Conservation (phyloP, 192 early-diverging fungal genomes). For the Coemansia sp. region DNA sequence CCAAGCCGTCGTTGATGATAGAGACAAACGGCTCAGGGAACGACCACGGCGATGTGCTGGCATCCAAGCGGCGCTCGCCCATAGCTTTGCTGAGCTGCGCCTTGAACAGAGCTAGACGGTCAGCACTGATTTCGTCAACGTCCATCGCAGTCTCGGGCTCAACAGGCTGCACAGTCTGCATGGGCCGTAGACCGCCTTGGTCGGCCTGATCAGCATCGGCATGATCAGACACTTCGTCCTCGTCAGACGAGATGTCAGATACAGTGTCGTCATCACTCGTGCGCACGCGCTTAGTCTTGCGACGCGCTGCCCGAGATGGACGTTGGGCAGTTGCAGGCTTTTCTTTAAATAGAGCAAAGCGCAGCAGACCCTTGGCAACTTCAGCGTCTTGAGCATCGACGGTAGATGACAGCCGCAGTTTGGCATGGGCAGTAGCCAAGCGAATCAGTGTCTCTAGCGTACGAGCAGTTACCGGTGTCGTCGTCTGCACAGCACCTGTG, state of each 20-base stretch:
- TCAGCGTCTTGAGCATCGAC: constrained; percentile 88
- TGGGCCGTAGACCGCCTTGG: constrained; percentile 8
- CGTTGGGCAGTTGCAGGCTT: constrained; percentile 48
- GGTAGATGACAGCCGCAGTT: constrained; percentile 75
- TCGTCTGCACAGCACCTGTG: constrained; percentile 75
- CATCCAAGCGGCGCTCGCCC: constrained; percentile 52
- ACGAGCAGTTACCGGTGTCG: constrained; percentile 96
- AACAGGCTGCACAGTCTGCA: background rate
- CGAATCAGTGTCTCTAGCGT: constrained; percentile 97
- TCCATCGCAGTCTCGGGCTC: constrained; percentile 15
- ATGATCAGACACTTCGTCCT: background rate
- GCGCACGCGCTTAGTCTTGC: constrained; percentile 50
- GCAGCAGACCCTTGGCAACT: constrained; percentile 76
- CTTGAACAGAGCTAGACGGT: constrained; percentile 52
- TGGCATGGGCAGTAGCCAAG: constrained; percentile 94
- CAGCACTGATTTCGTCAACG: constrained; percentile 25
- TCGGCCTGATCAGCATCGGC: background rate
- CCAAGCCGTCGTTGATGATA: constrained; percentile 58
- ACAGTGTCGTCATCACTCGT: constrained; percentile 47
- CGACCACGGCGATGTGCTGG: constrained; percentile 43
- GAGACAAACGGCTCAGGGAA: constrained; percentile 59
- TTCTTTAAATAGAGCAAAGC: constrained; percentile 92
- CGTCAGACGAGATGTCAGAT: constrained; percentile 26
- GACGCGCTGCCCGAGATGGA: constrained; percentile 26
- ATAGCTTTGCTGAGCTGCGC: constrained; percentile 51